Base-by-base conservation (phyloP, 768 basidiomycete genomes). In the Mycena belliarum region DNA sequence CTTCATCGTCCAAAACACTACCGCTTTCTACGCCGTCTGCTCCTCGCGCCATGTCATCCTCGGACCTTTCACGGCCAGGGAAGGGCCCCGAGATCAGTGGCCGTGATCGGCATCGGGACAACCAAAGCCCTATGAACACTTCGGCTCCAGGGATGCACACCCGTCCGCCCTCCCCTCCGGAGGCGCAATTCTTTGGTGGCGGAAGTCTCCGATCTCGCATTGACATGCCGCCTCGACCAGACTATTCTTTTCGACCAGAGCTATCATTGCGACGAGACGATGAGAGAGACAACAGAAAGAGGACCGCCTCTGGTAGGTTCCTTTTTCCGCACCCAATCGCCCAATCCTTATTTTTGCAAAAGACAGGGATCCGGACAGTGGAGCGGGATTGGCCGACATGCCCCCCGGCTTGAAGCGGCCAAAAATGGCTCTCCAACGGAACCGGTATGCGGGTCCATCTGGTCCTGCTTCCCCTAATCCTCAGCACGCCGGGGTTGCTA, bases 261-360 rank as follows among this genome's bases (percentile, higher is more conserved):
- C 46, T 68, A 46, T 70, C 72, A 41, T 50, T 49, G 52, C 68
- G 75, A 53, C 78, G 78, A 60, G 86, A 89, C 11, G 87, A 90
- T 18, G 87, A 88, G 26, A 81, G 84, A 46, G 87, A 89, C 40
- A 76, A 68, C 56, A 76, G 88, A 66, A 93, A 93, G 73, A 81
- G 90, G 53, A 82, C 85, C 23, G 71, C 77, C 32, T 82, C 87
- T 68, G 91, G 90, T 89, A 73, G 63, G 82, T 69, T 8, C 41
- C 33, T 60, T 37, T 11, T 26, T 26, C 1, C 6, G 9, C n/a
- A 10, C 16, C 10, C 7, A 7, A 8, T 45, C 35, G 11, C 46
- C n/a, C 0, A 16, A 54, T 41, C 8, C 52, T 51, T 24, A 57
- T 25, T 9, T 20, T 40, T n/a, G 14, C 18, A 12, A 55, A 18